These are phyloP conservation scores for Amaranthus hypochondriacus DNA, from an alignment of 148 eudicot genomes.

Conservation along the genomic window DNA sequence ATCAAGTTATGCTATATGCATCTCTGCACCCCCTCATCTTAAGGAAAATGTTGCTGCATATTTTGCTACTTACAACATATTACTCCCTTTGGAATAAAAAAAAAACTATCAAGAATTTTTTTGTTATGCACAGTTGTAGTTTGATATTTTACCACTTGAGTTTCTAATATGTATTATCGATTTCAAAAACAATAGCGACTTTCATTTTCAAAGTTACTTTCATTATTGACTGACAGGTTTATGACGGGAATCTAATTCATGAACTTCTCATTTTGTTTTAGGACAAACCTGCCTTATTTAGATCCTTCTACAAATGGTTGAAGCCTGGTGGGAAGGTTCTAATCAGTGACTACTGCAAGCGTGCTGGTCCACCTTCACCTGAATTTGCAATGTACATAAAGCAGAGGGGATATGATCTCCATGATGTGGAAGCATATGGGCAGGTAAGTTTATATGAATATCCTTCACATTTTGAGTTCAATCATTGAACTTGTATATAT, in stretches of 20 bases:
- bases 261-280: conserved; percentile 25
- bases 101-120: too few species aligned
- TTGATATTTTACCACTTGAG: too few species aligned
- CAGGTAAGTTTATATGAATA: conserved; percentile 41
- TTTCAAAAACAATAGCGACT: too few species aligned
- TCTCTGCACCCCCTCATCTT: too few species aligned
- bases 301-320: conserved; percentile 82
- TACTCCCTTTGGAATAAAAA: too few species aligned
- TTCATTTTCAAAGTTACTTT: too few species aligned
- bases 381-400: conserved; percentile 78
- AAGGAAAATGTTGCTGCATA: too few species aligned
- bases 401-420: conserved; percentile 98
- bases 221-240: too few species aligned
- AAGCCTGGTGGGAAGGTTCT: conserved; percentile 96
- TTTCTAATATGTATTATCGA: too few species aligned
- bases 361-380: conserved; percentile 53
- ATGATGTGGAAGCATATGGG: conserved; percentile 80
- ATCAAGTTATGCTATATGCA: too few species aligned
- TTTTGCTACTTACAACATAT: too few species aligned
- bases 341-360: conserved; percentile 87
- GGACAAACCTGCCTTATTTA: conserved; percentile 93
- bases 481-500: background rate
- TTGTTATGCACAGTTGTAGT: too few species aligned
- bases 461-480: background rate
- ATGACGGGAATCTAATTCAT: background rate